These are phyloP conservation scores for Dinochytrium kinnereticum DNA, from an alignment of 371 early-diverging fungal genomes.

Conservation along the genomic window DNA sequence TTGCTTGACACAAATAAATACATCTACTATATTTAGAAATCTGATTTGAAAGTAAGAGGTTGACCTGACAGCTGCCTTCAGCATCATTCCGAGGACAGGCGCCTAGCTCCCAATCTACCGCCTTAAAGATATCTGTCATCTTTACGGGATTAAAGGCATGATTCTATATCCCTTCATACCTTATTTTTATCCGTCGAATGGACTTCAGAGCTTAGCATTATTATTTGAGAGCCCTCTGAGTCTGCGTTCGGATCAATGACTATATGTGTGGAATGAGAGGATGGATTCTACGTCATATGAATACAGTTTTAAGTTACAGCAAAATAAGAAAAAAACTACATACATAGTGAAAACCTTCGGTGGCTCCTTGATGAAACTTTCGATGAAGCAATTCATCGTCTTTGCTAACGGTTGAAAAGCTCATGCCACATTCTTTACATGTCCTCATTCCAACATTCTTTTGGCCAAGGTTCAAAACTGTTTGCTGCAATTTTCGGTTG, in stretches of 20 bases:
- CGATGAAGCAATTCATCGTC: constrained; percentile 54
- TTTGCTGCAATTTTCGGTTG: constrained; percentile 2
- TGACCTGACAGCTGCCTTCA: constrained; percentile 34
- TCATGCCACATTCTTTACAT: constrained; percentile 55
- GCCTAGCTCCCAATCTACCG: constrained; percentile 44
- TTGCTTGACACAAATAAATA: constrained; percentile 52
- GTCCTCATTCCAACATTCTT: constrained; percentile 36
- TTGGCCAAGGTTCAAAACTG: constrained; percentile 56
- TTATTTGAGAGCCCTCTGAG: neutral
- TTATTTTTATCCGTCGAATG: constrained; percentile 17
- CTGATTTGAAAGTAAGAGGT: neutral
- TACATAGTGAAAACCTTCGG: constrained; percentile 42
- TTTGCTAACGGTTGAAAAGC: constrained; percentile 42
- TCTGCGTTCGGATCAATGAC: neutral
- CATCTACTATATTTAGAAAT: constrained; percentile 31
- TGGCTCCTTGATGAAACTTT: constrained; percentile 44
- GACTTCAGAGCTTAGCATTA: neutral
- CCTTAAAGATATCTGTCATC: constrained; percentile 28
- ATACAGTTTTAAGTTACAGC: neutral
- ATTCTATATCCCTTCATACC: no score
- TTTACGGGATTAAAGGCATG: no score
- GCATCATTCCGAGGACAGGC: constrained; percentile 24
- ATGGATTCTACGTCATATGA: constrained; percentile 10
- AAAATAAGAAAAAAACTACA: constrained; percentile 4
- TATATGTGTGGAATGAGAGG: constrained; percentile 15